These are phyloP conservation scores for Neonectria coccinea DNA, from an alignment of 2,329 filamentous ascomycete genomes.

Conservation along the genomic window DNA sequence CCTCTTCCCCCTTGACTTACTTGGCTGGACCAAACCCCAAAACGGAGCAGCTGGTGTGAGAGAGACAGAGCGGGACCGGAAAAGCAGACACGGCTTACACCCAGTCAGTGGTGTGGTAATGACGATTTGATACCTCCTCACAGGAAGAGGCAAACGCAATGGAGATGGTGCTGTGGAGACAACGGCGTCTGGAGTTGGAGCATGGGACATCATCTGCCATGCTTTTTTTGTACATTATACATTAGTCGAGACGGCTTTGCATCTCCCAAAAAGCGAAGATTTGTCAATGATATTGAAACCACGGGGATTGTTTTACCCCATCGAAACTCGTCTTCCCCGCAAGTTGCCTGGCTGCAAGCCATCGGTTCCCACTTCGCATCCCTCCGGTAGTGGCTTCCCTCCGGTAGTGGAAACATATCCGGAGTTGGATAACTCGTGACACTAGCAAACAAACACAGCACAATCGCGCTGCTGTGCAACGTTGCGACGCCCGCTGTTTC, in stretches of 20 bases:
- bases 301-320: constrained; percentile 35
- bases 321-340: constrained; percentile 37
- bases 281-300: constrained; percentile 30
- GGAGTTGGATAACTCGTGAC: neutral
- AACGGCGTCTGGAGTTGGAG: constrained; percentile 20
- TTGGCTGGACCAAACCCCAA: constrained; percentile 9
- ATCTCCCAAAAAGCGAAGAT: constrained; percentile 18
- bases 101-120: constrained; percentile 35
- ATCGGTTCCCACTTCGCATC: constrained; percentile 16
- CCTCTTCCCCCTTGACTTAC: neutral
- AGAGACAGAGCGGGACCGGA: constrained; percentile 9
- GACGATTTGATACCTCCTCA: constrained; percentile 22
- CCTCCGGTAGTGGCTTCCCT: neutral
- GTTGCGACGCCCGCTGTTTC: constrained; percentile 29
- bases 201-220: constrained; percentile 21
- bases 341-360: constrained; percentile 25
- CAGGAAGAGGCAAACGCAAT: constrained; percentile 6
- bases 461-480: constrained; percentile 2
- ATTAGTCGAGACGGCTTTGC: constrained; percentile 16
- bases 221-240: constrained; percentile 30
- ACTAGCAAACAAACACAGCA: neutral
- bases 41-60: constrained; percentile 7
- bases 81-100: constrained; percentile 25
- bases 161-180: constrained; percentile 3
- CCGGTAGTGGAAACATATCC: constrained; percentile 16